Evolutionary conservation across 108 stramenopile genomes (phyloP), one percentile per base, ranked within the genome.

Genomic region (Nannochloropsis gaditana): DNA sequence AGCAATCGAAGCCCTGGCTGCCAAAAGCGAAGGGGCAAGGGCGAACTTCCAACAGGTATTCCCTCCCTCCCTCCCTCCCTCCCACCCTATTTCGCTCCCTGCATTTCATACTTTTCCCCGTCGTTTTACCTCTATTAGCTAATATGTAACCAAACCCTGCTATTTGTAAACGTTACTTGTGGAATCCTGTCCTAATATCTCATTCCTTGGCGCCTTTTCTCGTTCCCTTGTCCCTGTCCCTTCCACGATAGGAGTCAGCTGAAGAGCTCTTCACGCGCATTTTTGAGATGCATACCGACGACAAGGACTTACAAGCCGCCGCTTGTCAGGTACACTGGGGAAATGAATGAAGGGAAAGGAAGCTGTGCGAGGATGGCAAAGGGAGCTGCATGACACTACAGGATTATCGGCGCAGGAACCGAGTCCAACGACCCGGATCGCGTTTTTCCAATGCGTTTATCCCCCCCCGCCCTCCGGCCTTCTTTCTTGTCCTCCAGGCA

Each of bases 21-120:
- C 59, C 59, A 73, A 73, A n/a, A 73, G 59, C 59, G 59, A 73
- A n/a, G 59, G 59, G 59, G 59, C 59, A n/a, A 15, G 59, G 59
- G 59, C 59, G 59, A 15, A 73, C n/a, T 73, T 73, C 6, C 19
- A 73, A n/a, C 59, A 73, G 59, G 59, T 73, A 73, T 15, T 15
- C 19, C n/a, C 1, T 15, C n/a, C 19, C n/a, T 3, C n/a, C 59
- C 59, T 73, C 4, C 59, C 59, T 73, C 59, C 59, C 59, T 73
- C 8, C 59, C 59, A 6, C 59, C 2, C 59, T 73, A 4, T 8
- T 73, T 73, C 59, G 19, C 59, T 73, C 59, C 59, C 59, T 73
- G 15, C 47, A 0, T 50, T 15, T 15, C 47, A 10, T 50, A 1
- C 47, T 15, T 50, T 50, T 15, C 47, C 47, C 11, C 31, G 31